These are phyloP conservation scores for Hypoxylon cercidicola DNA, from an alignment of 495 filamentous ascomycete genomes.

Conservation along the genomic window DNA sequence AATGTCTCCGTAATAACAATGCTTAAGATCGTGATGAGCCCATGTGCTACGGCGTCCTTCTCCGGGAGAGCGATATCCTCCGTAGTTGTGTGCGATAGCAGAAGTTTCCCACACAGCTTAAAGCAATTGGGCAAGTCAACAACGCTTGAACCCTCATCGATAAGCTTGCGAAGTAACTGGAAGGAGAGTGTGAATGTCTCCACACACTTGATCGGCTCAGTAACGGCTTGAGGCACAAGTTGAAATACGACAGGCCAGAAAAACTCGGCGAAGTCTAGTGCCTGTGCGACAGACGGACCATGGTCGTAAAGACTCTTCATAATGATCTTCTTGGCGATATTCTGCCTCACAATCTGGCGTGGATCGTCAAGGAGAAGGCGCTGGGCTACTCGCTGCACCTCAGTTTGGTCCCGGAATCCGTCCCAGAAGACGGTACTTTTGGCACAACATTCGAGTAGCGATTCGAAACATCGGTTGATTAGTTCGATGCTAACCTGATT, in stretches of 20 bases:
- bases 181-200: constrained; percentile 59
- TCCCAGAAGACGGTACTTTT: constrained; percentile 69
- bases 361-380: constrained; percentile 56
- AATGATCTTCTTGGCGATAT: constrained; percentile 51
- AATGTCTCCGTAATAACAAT: constrained; percentile 35
- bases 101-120: constrained; percentile 62
- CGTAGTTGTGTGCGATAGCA: constrained; percentile 59
- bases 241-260: constrained; percentile 61
- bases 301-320: constrained; percentile 36
- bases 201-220: constrained; percentile 49
- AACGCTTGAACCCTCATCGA: constrained; percentile 58
- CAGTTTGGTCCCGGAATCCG: constrained; percentile 57
- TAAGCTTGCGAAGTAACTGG: constrained; percentile 64
- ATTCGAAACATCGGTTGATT: constrained; percentile 65
- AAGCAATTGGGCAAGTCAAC: constrained; percentile 64
- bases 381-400: constrained; percentile 45
- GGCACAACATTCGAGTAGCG: constrained; percentile 72
- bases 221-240: constrained; percentile 53
- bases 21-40: constrained; percentile 57
- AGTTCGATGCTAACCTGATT: constrained; percentile 52
- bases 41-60: constrained; percentile 58
- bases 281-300: constrained; percentile 24
- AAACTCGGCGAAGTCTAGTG: constrained; percentile 51
- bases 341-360: constrained; percentile 53
- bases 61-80: constrained; percentile 63